Base-by-base conservation (phyloP, 768 basidiomycete genomes). In the Leccinum longicurvipes region DNA sequence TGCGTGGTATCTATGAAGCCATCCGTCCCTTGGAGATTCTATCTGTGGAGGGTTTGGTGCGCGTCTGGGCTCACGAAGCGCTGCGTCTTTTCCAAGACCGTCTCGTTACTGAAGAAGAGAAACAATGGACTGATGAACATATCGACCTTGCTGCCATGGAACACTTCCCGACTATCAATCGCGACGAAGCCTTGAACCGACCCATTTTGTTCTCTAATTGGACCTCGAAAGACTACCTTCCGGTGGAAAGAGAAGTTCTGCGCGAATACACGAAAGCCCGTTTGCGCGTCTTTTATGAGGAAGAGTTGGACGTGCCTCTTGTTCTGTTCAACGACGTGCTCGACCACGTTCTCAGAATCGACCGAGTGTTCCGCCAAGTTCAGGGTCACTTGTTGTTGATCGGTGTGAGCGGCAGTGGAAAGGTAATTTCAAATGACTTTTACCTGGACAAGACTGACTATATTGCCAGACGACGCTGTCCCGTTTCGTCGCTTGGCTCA, bases 401-500 rank as follows among this genome's bases (percentile, higher is more conserved):
- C 61, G 97, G 97, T 73, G 93, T 98, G 63, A 98, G 95, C 64
- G 97, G 97, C 19, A 93, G 93, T 68, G 97, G 97, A 62, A 99
- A 99, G 86, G 97, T 96, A 63, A 72, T 31, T 34, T 27, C 46
- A 28, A 32, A 1, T 47, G 21, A 1, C 34, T 46, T 41, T 21
- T 56, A 55, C 41, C 60, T 55, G 36, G n/a, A 39, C 54, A 54
- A 53, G 34, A 32, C 61, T 67, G 28, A 61, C 53, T 31, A 57
- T 46, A 12, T 51, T 15, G 25, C 9, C 66, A 98, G 97, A 99
- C 97, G 4, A 99, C 95, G 0, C 75, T 99, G 2, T 97, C 97
- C 36, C 87, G 97, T 47, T 99, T 99, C 70, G 97, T 99, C 25
- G 97, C 97, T 0, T 99, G 97, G 97, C 98, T 99, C 87, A 99